Percentiles rank a stretch among this genome's conserved stretches.
phyloP scores from a whole-genome alignment of 1,284 basidiomycete species.

The Heterobasidion annosum region DNA sequence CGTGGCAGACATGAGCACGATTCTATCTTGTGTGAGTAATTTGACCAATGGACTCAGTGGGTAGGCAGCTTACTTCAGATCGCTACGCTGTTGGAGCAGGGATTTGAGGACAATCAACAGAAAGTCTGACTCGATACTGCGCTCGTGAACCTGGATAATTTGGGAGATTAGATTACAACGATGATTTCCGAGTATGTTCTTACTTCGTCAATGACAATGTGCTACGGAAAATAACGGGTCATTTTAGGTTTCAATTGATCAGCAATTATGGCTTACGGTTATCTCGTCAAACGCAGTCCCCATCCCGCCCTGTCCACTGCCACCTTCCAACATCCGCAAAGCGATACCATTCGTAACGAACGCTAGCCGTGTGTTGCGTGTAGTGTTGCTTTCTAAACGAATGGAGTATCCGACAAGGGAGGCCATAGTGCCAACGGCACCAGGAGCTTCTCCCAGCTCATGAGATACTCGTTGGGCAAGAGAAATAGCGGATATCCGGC shows the following conservation, averaged over 20 bases:
- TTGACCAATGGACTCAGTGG: not conserved
- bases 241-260: not conserved
- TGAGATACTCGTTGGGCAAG: conserved; percentile 92
- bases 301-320: conserved; percentile 53
- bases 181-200: conserved; percentile 7
- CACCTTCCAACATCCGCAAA: conserved; percentile 89
- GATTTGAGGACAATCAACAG: conserved; percentile 92
- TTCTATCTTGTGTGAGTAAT: conserved; percentile 32
- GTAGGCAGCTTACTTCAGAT: conserved; percentile 60
- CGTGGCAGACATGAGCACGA: conserved; percentile 97
- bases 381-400: conserved; percentile 84
- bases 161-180: not conserved
- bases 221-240: conserved; percentile 28
- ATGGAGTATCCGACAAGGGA: conserved; percentile 96
- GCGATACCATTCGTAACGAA: conserved; percentile 97
- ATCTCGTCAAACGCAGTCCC: conserved; percentile 88
- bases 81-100: conserved; percentile 70
- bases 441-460: conserved; percentile 84
- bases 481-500: conserved; percentile 95
- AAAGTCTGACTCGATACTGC: conserved; percentile 97
- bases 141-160: conserved; percentile 64
- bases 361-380: conserved; percentile 71
- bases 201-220: conserved; percentile 87
- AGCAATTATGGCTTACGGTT: conserved; percentile 45
- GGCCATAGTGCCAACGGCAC: conserved; percentile 69